A percentile compares a stretch with the other conserved stretches of the same genome.
phyloP scores from a whole-genome alignment of 2,329 filamentous ascomycete species.

The Sordariomycetes sp. region DNA sequence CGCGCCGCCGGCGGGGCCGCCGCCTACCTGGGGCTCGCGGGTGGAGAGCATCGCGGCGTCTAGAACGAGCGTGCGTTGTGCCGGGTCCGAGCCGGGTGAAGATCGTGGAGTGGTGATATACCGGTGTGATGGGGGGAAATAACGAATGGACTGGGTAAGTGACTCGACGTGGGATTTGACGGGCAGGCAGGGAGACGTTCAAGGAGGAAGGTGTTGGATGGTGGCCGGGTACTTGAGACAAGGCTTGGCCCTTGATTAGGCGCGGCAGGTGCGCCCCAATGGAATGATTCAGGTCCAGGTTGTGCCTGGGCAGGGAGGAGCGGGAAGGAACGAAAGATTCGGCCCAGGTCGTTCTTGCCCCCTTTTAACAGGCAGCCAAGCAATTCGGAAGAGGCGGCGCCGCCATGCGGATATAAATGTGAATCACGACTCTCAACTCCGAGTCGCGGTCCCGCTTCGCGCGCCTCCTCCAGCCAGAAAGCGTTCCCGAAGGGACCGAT shows the following conservation, averaged over 20 bases:
- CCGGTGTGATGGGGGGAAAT: too few species aligned
- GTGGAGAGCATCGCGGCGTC: not conserved
- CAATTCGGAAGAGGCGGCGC: not conserved
- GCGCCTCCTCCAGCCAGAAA: not conserved
- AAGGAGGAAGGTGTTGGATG: not conserved
- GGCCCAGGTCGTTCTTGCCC: not conserved
- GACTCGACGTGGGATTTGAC: not conserved
- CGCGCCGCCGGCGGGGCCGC: constrained; percentile 7
- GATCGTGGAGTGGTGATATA: not conserved
- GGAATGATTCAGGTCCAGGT: not conserved
- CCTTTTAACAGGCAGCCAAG: not conserved
- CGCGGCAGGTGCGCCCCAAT: not conserved
- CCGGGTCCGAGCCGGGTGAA: not conserved
- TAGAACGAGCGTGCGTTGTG: not conserved
- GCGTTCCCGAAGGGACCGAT: not conserved
- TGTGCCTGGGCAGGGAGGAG: not conserved
- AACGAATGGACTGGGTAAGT: not conserved
- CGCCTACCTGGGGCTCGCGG: constrained; percentile 1
- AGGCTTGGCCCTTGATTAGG: not conserved
- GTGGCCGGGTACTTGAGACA: not conserved
- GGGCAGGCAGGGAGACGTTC: not conserved
- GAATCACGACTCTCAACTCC: not conserved
- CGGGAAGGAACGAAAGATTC: not conserved
- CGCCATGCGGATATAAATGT: not conserved
- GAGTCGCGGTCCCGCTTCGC: not conserved